Evolutionary conservation across 2,329 filamentous ascomycete species (phyloP).

Genomic region (Sclerotinia trifoliorum): DNA sequence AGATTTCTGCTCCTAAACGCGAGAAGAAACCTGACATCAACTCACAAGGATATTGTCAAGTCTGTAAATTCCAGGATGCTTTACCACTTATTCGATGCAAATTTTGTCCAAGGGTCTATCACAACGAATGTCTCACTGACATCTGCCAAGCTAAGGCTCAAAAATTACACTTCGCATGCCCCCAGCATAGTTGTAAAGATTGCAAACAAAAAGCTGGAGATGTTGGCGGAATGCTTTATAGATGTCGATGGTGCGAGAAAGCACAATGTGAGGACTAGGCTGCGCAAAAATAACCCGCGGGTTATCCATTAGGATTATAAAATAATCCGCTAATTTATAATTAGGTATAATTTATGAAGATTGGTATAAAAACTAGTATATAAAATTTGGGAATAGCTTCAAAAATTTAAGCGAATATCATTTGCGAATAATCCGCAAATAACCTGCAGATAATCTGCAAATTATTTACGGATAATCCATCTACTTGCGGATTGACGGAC

Average conservation of each 20-base stretch:
- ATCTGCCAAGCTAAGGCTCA: constrained; percentile 45
- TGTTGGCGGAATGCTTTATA: constrained; percentile 45
- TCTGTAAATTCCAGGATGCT: constrained; percentile 49
- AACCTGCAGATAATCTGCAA: too few relatives aligned
- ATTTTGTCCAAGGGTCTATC: constrained; percentile 55
- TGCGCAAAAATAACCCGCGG: too few relatives aligned
- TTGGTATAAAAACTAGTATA: too few relatives aligned
- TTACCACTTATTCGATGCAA: constrained; percentile 48
- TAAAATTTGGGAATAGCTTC: too few relatives aligned
- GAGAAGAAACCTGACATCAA: constrained; percentile 45
- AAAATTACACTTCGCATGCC: constrained; percentile 51
- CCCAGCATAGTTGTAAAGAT: constrained; percentile 54
- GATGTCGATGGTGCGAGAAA: constrained; percentile 54
- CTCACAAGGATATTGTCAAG: constrained; percentile 53
- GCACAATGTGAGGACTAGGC: constrained; percentile 61
- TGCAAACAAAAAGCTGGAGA: constrained; percentile 52
- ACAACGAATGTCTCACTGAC: constrained; percentile 49
- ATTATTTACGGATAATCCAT: too few relatives aligned
- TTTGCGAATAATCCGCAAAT: too few relatives aligned
- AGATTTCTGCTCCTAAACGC: constrained; percentile 49
- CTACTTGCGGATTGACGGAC: too few relatives aligned
- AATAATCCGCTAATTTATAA: too few relatives aligned
- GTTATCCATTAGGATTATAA: too few relatives aligned
- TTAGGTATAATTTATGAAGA: too few relatives aligned
- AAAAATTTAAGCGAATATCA: too few relatives aligned